Percentiles rank a stretch among this genome's conserved stretches.
Evolutionary conservation across 192 early-diverging fungal species (phyloP).

Genomic region (Backusella psychrophila): DNA sequence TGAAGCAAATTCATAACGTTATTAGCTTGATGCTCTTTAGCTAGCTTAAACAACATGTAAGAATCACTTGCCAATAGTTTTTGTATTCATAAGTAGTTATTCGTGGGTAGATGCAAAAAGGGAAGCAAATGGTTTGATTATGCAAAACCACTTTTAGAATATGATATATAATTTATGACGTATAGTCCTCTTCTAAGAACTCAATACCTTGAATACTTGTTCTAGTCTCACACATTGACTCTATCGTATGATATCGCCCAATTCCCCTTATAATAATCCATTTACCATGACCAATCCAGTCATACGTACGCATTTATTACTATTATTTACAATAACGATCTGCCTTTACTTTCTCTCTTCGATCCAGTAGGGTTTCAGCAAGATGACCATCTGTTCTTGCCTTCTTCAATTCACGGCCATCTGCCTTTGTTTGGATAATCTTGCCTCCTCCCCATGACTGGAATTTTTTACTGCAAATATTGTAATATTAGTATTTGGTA

Average conservation of each 20-base stretch:
- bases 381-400: slow-evolving; percentile 72
- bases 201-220: too few species aligned
- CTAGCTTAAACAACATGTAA: too few species aligned
- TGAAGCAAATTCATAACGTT: too few species aligned
- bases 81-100: too few species aligned
- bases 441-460: slow-evolving; percentile 74
- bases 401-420: slow-evolving; percentile 50
- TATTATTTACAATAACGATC: slow-evolving; percentile 79
- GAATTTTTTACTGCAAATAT: slow-evolving; percentile 57
- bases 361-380: slow-evolving; percentile 75
- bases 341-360: slow-evolving; percentile 77
- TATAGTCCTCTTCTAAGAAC: neutral
- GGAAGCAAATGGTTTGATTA: neutral
- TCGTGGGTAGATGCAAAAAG: too few species aligned
- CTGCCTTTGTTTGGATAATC: slow-evolving; percentile 52
- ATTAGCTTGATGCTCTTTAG: too few species aligned
- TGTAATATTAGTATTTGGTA: neutral
- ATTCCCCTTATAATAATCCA: neutral
- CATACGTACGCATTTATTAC: neutral
- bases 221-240: too few species aligned
- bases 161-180: neutral
- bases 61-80: too few species aligned
- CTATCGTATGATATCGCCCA: too few species aligned
- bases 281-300: neutral
- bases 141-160: neutral